Conservation (phyloP, 208 protist genomes). For the Vickermania spadyakhi region DNA sequence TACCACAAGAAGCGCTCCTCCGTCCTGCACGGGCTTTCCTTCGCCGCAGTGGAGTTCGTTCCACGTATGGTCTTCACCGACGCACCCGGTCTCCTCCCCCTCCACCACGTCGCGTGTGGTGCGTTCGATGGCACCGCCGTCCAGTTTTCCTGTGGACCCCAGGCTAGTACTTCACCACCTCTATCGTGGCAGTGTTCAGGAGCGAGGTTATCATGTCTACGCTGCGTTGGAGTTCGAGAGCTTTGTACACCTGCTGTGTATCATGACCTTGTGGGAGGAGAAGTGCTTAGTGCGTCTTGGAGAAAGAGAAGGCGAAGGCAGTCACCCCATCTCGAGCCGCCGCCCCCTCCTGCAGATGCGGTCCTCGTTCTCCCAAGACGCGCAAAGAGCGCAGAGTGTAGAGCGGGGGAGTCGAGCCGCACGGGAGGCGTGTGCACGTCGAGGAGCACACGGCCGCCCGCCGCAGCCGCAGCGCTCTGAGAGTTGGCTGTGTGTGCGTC, state of each 20-base stretch:
- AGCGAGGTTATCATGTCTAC: not conserved
- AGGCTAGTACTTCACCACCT: not conserved
- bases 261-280: not conserved
- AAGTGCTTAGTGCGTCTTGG: not conserved
- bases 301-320: not conserved
- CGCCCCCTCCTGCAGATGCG: too few relatives aligned
- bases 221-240: not conserved
- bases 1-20: too few relatives aligned
- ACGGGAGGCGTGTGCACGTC: too few relatives aligned
- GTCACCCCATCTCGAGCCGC: too few relatives aligned
- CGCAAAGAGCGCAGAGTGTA: too few relatives aligned
- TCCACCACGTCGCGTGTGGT: not conserved
- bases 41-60: too few relatives aligned
- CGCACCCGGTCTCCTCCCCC: too few relatives aligned
- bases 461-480: not conserved
- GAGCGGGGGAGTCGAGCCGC: too few relatives aligned
- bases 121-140: not conserved
- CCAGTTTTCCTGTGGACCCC: not conserved
- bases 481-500: not conserved
- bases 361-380: too few relatives aligned
- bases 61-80: too few relatives aligned
- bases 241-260: not conserved
- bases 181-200: not conserved
- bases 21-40: too few relatives aligned
- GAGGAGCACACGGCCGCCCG: not conserved